Evolutionary conservation across 345 rosid species (phyloP), one percentile per base, ranked within the genome.

Genomic region (Lumnitzera littorea): DNA sequence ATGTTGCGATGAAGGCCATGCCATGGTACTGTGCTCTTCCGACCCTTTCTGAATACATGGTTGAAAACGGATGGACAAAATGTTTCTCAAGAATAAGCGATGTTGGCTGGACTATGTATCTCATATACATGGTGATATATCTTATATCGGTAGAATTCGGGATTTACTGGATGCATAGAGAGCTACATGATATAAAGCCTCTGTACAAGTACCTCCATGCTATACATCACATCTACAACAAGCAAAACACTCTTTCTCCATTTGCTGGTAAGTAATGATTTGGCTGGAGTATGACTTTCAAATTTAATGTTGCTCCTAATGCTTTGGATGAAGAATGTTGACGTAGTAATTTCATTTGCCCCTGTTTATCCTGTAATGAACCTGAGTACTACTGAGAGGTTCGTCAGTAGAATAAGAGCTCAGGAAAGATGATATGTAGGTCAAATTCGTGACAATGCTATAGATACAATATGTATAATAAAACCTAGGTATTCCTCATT

Each of bases 91-190:
- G 76, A 15, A 67, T 90, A 71, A 68, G 71, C n/a, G 96, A 90
- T n/a, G 63, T 80, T 24, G 87, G 95, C 49, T 84, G 84, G 89
- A 43, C 67, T 55, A 69, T 74, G 24, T 86, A 88, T 57, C 24
- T 80, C 4, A 56, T 75, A 11, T 81, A 77, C 70, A 29, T 90
- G 23, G 56, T 55, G 1, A 31, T 78, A 51, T 90, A 87, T 66
- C 95, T 94, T 57, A 80, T 76, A 53, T 1, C 84, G 17, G 90
- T 83, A 56, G 99, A 94, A 87, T 87, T 90, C 73, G 91, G 95
- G 53, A 90, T 94, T 62, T 94, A 94, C 68, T 91, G 97, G 97
- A 82, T 88, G 95, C 97, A 94, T 55, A 68, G 95, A 68, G 92
- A 88, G 79, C 76, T 91, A 70, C 99, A 94, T 70, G 99, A 88